Evolutionary conservation across 495 filamentous ascomycete genomes (phyloP).

Genomic region (Penicillium turbatum): DNA sequence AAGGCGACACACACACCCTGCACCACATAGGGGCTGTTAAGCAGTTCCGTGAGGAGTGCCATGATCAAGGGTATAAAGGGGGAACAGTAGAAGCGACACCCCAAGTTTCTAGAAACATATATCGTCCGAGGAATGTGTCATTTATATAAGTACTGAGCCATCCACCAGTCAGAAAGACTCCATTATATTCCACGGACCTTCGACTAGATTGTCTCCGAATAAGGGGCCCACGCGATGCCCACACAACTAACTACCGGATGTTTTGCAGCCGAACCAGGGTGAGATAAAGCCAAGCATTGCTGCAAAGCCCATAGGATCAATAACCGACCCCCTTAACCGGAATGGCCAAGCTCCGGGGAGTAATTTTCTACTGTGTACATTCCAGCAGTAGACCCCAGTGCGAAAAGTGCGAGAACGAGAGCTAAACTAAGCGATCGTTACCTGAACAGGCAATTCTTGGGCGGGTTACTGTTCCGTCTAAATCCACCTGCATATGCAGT

Average conservation of each 20-base stretch:
- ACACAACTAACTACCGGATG: neutral
- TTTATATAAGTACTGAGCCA: neutral
- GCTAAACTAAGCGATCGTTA: conserved; percentile 9
- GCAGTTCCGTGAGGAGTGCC: conserved; percentile 22
- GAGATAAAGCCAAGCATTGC: neutral
- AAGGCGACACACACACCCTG: conserved; percentile 21
- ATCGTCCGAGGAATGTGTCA: neutral
- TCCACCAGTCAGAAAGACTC: neutral
- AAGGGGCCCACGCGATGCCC: neutral
- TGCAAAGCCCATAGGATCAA: neutral
- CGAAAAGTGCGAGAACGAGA: conserved; percentile 8
- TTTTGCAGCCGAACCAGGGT: neutral
- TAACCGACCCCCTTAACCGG: neutral
- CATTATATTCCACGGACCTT: neutral
- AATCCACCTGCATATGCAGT: neutral
- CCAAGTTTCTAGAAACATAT: neutral
- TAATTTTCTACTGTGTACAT: neutral
- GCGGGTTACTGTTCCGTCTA: neutral
- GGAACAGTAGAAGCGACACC: neutral
- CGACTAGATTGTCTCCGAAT: neutral
- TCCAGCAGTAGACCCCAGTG: neutral
- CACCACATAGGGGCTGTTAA: conserved; percentile 23
- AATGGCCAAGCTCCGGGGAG: neutral
- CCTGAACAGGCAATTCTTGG: conserved; percentile 13
- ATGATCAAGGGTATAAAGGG: conserved; percentile 10